Evolutionary conservation across 257 asterid species (phyloP).

Genomic region (Catharanthus roseus): DNA sequence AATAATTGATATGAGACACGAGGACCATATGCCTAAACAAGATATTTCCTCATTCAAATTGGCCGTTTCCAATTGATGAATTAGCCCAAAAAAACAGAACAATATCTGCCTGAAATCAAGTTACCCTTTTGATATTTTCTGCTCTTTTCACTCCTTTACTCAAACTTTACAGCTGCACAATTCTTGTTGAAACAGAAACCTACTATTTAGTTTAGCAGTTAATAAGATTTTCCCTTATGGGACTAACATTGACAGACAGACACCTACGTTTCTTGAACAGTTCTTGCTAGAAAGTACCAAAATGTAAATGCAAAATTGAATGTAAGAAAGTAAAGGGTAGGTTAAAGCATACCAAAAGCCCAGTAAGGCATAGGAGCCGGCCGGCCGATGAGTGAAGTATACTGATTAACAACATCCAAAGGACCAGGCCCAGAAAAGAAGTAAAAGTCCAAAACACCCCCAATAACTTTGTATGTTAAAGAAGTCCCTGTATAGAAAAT

Average conservation of each 20-base stretch:
- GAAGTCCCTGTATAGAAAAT: constrained; percentile 75
- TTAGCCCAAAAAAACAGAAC: not conserved
- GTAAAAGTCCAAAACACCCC: constrained; percentile 89
- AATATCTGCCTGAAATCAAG: not conserved
- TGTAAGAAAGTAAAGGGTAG: not conserved
- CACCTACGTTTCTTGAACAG: not conserved
- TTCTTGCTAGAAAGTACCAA: not conserved
- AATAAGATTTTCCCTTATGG: not conserved
- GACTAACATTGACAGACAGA: not conserved
- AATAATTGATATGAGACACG: not conserved
- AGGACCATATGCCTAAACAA: constrained; percentile 4
- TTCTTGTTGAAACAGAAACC: not conserved
- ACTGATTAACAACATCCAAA: constrained; percentile 82
- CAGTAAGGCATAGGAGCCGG: constrained; percentile 99
- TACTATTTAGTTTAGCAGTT: not conserved
- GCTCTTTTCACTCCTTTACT: not conserved
- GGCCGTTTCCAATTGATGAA: not conserved
- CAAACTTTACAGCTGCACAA: not conserved
- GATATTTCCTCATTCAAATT: not conserved
- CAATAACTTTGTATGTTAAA: constrained; percentile 82
- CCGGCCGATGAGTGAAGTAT: constrained; percentile 68
- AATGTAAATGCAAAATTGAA: not conserved
- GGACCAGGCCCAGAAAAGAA: constrained; percentile 93
- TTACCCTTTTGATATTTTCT: not conserved
- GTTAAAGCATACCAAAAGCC: constrained; percentile 65